Conservation (phyloP, 2,329 filamentous ascomycete species). For the Fusarium torreyae region DNA sequence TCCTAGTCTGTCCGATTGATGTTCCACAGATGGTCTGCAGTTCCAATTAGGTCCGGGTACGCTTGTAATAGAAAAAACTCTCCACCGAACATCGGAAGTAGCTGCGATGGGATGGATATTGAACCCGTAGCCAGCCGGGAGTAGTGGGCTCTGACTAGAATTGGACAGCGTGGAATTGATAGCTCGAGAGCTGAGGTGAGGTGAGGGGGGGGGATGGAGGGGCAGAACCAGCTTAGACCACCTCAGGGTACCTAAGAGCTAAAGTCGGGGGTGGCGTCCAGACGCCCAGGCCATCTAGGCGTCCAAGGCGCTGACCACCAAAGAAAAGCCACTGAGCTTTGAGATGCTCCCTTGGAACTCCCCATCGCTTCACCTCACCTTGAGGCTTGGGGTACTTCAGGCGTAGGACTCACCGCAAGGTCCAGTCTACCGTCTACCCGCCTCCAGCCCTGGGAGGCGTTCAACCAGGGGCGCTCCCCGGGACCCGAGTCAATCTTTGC, state of each 20-base stretch:
- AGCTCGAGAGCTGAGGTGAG: constrained; percentile 33
- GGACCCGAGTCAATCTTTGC: constrained; percentile 42
- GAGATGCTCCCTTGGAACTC: not conserved
- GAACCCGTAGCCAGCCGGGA: constrained; percentile 45
- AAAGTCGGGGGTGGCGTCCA: constrained; percentile 40
- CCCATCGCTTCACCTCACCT: constrained; percentile 29
- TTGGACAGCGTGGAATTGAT: constrained; percentile 28
- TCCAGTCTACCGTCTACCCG: constrained; percentile 17
- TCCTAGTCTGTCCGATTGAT: constrained; percentile 30
- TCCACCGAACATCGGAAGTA: constrained; percentile 45
- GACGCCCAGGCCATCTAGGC: no score
- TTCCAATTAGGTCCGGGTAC: constrained; percentile 22
- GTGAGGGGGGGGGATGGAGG: constrained; percentile 39
- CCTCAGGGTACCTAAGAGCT: not conserved
- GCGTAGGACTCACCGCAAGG: constrained; percentile 38
- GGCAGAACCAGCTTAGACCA: constrained; percentile 37
- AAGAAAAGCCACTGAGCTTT: constrained; percentile 29
- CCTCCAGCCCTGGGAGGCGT: not conserved
- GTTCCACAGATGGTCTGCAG: constrained; percentile 42
- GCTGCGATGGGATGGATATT: constrained; percentile 26
- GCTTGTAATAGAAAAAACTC: constrained; percentile 19
- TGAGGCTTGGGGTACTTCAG: not conserved
- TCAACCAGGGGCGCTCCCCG: constrained; percentile 21
- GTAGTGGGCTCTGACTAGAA: constrained; percentile 29
- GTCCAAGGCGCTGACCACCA: constrained; percentile 43